Base-by-base conservation (phyloP, 2,329 filamentous ascomycete species). In the Anthostomella pinea region DNA sequence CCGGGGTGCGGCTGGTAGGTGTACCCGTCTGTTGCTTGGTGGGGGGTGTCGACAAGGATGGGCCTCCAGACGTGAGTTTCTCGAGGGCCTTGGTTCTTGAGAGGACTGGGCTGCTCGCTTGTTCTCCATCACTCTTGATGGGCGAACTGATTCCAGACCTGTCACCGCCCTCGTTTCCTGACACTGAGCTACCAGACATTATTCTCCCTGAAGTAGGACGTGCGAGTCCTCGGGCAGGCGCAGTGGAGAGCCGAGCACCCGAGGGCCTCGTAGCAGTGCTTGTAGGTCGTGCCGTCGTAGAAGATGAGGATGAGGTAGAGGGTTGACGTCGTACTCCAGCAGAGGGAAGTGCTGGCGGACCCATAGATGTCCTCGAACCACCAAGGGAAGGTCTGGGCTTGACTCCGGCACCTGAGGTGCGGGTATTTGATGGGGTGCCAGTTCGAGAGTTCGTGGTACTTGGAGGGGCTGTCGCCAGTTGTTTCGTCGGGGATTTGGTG, bases 401-500 rank as follows among this genome's bases (percentile, higher is more conserved):
- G 10, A 60, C 51, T 45, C 63, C 55, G 47, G 70, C 52, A 28
- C 70, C 66, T 2, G 68, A 57, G 19, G 64, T 64, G 36, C 69
- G 65, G 34, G 70, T 63, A 50, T 75, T 79, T 25, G 80, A 75
- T 1, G 84, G 80, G 3, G 81, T 86, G 24, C 66, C 75, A 9
- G 80, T 86, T 51, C 82, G 70, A 25, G 83, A 83, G 1, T 72
- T 76, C 2, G 72, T 67, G 5, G 72, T 61, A 49, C 75, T 81
- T 2, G 81, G 76, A 6, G 66, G 58, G 3, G 66, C 64, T 2
- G 79, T 70, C 13, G 65, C 65, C 29, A 85, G 60, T 51, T 86
- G 83, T 57, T 93, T 93, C 3, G 83, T 87, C 2, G 87, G 87
- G 1, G 85, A 90, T 54, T 87, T 90, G 1, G 78, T 82, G 2